Conservation (phyloP, 2,329 filamentous ascomycete genomes). For the Ascochyta koolunga region DNA sequence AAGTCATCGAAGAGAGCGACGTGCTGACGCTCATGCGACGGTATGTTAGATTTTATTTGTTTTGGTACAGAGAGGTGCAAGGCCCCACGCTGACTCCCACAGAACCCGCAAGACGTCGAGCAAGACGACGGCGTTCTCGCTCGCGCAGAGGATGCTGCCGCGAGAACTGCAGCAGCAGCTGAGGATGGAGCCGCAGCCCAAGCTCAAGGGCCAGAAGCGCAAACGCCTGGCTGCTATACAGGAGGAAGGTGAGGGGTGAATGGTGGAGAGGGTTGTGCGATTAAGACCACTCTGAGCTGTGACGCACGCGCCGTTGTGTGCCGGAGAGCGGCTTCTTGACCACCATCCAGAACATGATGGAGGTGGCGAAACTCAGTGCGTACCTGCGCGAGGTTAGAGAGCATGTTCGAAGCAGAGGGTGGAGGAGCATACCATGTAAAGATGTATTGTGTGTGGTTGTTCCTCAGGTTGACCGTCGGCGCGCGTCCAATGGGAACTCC, state of each 20-base stretch:
- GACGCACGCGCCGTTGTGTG: conserved; percentile 73
- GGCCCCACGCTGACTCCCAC: conserved; percentile 4
- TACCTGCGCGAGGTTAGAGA: conserved; percentile 68
- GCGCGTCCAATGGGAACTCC: conserved; percentile 89
- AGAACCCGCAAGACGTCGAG: conserved; percentile 68
- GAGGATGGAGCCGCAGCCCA: conserved; percentile 63
- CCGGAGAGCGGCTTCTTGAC: conserved; percentile 83
- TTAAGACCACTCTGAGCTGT: conserved; percentile 75
- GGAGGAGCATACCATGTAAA: conserved; percentile 81
- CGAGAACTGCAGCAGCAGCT: conserved; percentile 83
- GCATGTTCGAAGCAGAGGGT: not conserved
- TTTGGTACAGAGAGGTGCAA: conserved; percentile 28
- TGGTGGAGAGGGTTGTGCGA: conserved; percentile 31
- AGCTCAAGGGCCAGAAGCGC: conserved; percentile 53
- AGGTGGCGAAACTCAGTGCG: conserved; percentile 79
- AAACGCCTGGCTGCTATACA: conserved; percentile 51
- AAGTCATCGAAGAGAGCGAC: conserved; percentile 85
- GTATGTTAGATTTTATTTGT: conserved; percentile 59
- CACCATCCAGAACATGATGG: conserved; percentile 96
- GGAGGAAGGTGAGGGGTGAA: conserved; percentile 55
- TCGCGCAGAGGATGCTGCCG: conserved; percentile 83
- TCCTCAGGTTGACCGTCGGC: conserved; percentile 89
- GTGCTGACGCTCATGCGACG: conserved; percentile 81
- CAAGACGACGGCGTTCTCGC: conserved; percentile 77
- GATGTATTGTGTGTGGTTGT: conserved; percentile 98